A percentile compares a stretch with the other conserved stretches of the same genome.
These are phyloP conservation scores for Sedum album DNA, from an alignment of 164 flowering plant genomes.

Conservation along the genomic window DNA sequence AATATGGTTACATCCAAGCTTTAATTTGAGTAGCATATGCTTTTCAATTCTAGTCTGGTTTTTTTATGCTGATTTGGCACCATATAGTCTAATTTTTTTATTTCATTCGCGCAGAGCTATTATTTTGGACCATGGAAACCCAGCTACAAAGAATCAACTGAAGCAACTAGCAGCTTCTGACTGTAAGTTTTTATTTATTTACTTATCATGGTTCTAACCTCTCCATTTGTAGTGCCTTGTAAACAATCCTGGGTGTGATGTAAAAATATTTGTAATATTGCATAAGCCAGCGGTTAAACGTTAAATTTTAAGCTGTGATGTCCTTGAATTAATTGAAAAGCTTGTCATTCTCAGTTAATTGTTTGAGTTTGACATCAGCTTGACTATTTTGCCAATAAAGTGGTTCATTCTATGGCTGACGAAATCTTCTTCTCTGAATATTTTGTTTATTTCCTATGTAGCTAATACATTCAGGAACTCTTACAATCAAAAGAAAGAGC, in stretches of 20 bases:
- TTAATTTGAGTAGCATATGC: background rate
- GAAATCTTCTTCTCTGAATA: background rate
- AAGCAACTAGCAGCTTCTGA: conserved; percentile 63
- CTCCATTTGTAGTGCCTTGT: conserved; percentile 5
- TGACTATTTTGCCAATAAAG: background rate
- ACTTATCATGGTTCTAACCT: background rate
- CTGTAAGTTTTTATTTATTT: conserved; percentile 24
- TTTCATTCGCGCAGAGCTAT: conserved; percentile 56
- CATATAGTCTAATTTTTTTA: background rate
- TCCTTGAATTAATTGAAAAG: no score
- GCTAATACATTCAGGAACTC: conserved; percentile 52
- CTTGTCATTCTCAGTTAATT: no score
- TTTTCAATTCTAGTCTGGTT: background rate
- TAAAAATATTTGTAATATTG: no score
- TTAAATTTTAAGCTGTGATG: background rate
- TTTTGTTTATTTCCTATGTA: conserved; percentile 18
- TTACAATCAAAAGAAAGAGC: conserved; percentile 61
- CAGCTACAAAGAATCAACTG: conserved; percentile 64
- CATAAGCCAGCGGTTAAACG: background rate
- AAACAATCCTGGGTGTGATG: no score
- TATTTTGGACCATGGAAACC: conserved; percentile 72
- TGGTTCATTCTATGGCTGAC: background rate
- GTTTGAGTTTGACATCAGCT: background rate
- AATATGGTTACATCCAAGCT: background rate
- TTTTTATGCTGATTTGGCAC: background rate